phyloP scores from a whole-genome alignment of 2,329 filamentous ascomycete species.

The Cercospora nicotianae region DNA sequence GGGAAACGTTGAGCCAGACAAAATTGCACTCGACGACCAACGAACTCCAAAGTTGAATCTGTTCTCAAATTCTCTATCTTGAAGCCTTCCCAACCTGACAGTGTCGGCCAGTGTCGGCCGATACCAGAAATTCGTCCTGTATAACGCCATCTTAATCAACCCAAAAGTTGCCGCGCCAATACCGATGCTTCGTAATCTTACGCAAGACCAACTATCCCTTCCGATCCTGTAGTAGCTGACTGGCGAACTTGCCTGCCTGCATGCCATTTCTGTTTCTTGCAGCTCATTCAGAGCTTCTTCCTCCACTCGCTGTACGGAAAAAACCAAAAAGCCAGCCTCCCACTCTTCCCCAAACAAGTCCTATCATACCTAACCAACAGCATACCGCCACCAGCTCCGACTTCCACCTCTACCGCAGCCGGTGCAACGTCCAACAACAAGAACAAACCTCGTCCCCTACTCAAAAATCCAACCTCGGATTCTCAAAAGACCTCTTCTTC shows the following conservation, averaged over 20 bases:
- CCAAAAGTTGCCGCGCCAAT: not conserved
- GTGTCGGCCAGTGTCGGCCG: no score
- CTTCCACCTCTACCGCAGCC: not conserved
- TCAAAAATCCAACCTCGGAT: slow-evolving; percentile 4
- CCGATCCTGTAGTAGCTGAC: not conserved
- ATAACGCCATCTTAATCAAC: not conserved
- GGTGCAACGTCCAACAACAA: not conserved
- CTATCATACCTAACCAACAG: not conserved
- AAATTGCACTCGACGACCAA: not conserved
- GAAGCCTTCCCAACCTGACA: not conserved
- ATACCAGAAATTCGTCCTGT: not conserved
- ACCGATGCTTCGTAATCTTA: not conserved
- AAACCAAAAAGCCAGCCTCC: not conserved
- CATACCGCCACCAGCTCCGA: not conserved
- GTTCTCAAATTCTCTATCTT: not conserved
- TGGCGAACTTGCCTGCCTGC: not conserved
- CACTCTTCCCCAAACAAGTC: not conserved
- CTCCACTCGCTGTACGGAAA: not conserved
- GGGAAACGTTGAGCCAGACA: not conserved
- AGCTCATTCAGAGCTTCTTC: no score
- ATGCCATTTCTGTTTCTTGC: not conserved
- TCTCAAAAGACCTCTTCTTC: not conserved
- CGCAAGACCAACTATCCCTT: not conserved
- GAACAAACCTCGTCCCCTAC: not conserved
- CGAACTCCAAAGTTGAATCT: not conserved